Conservation (phyloP, 352 stramenopile genomes). For the Achlya hypogyna region DNA sequence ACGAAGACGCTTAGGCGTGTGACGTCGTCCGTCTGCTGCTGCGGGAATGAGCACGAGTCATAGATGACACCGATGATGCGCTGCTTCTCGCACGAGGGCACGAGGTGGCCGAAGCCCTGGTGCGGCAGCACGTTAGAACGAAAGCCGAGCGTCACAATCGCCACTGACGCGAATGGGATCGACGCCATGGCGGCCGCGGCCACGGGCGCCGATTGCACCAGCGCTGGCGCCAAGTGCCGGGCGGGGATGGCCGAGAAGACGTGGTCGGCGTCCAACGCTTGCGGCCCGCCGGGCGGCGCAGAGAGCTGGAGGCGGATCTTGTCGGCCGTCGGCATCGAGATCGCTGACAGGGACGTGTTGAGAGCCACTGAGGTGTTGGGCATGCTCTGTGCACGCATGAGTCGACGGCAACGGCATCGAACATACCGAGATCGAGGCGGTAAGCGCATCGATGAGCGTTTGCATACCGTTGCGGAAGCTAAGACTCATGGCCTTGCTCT, state of each 20-base stretch:
- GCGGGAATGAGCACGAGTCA: conserved; percentile 82
- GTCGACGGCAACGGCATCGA: neutral
- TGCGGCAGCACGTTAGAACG: conserved; percentile 41
- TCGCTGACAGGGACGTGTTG: conserved; percentile 20
- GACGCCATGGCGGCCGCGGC: conserved; percentile 41
- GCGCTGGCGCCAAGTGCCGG: conserved; percentile 37
- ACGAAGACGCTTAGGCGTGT: conserved; percentile 80
- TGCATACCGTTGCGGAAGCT: conserved; percentile 76
- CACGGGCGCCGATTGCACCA: conserved; percentile 35
- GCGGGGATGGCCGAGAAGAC: conserved; percentile 75
- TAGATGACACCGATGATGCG: conserved; percentile 76
- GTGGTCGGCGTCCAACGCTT: conserved; percentile 45
- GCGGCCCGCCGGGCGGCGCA: conserved; percentile 18
- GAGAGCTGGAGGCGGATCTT: neutral
- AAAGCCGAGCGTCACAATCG: conserved; percentile 74
- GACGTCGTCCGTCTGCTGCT: conserved; percentile 39
- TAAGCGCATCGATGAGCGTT: conserved; percentile 51
- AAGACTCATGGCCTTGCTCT: conserved; percentile 73
- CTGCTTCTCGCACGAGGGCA: conserved; percentile 61
- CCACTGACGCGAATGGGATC: conserved; percentile 77
- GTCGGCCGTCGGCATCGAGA: neutral
- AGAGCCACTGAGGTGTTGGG: conserved; percentile 22
- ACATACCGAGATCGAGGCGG: conserved; percentile 32
- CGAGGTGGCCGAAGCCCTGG: conserved; percentile 80
- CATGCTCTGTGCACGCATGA: conserved; percentile 22